Conservation (phyloP, 2,329 filamentous ascomycete genomes). For the Aureobasidium uvarum region DNA sequence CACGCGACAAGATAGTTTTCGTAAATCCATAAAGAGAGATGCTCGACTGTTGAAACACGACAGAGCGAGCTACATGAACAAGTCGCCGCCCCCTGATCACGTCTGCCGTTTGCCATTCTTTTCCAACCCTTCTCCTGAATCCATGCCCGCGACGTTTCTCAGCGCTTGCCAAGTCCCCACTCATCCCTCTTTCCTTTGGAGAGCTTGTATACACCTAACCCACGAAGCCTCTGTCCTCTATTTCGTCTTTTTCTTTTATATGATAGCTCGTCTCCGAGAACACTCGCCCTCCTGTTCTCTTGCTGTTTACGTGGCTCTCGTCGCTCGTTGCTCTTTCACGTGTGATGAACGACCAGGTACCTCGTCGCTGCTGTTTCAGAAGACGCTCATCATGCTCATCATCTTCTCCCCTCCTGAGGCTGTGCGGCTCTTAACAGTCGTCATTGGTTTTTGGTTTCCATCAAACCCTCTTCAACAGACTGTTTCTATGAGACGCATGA, state of each 20-base stretch:
- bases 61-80: background rate
- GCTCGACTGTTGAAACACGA: background rate
- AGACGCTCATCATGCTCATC: background rate
- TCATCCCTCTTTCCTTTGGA: background rate
- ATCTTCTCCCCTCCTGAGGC: background rate
- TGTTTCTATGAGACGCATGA: background rate
- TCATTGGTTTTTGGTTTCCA: background rate
- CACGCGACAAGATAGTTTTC: background rate
- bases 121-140: background rate
- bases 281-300: background rate
- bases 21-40: background rate
- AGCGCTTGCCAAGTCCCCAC: constrained; percentile 9
- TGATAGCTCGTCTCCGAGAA: no score
- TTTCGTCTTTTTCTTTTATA: background rate
- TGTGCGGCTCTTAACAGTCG: background rate
- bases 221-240: background rate
- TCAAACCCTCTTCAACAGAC: background rate
- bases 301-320: background rate
- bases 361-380: constrained; percentile 16
- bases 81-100: background rate
- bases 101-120: constrained; percentile 8
- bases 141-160: constrained; percentile 2
- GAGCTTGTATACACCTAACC: constrained; percentile 4
- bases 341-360: background rate
- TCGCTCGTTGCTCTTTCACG: background rate